Evolutionary conservation across 495 filamentous ascomycete species (phyloP).

Genomic region (Beverwykella pulmonaria): DNA sequence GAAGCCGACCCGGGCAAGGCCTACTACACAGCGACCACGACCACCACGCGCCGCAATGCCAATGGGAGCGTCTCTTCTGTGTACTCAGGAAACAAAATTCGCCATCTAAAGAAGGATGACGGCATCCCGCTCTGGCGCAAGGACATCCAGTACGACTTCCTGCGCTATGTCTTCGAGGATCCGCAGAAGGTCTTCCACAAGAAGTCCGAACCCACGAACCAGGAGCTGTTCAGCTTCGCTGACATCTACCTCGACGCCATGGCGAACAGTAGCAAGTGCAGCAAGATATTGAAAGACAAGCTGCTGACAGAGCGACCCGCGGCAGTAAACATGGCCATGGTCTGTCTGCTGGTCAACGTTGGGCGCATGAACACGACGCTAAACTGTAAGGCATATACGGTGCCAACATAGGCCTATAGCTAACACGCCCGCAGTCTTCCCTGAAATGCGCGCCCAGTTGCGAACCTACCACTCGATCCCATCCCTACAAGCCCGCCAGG

Average conservation of each 20-base stretch:
- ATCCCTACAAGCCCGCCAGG: constrained; percentile 90
- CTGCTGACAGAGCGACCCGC: constrained; percentile 87
- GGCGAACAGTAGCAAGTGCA: constrained; percentile 98
- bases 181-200: constrained; percentile 85
- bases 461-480: constrained; percentile 98
- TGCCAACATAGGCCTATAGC: constrained; percentile 15
- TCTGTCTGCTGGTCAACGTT: constrained; percentile 95
- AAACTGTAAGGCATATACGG: constrained; percentile 68
- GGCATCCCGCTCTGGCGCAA: constrained; percentile 94
- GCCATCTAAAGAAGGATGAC: constrained; percentile 96
- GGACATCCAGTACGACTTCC: constrained; percentile 96
- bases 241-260: constrained; percentile 98
- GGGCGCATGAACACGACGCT: constrained; percentile 98
- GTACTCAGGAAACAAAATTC: constrained; percentile 88
- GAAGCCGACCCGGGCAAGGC: constrained; percentile 44
- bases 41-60: constrained; percentile 65
- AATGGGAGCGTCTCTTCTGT: constrained; percentile 69
- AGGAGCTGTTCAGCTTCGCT: constrained; percentile 69
- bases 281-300: constrained; percentile 97
- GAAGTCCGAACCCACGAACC: constrained; percentile 68
- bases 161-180: constrained; percentile 88
- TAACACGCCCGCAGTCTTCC: constrained; percentile 73
- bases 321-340: constrained; percentile 98
- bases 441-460: constrained; percentile 97
- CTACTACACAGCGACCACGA: constrained; percentile 56